Conservation (phyloP, 1,284 basidiomycete genomes). For the Ustilago sp. region DNA sequence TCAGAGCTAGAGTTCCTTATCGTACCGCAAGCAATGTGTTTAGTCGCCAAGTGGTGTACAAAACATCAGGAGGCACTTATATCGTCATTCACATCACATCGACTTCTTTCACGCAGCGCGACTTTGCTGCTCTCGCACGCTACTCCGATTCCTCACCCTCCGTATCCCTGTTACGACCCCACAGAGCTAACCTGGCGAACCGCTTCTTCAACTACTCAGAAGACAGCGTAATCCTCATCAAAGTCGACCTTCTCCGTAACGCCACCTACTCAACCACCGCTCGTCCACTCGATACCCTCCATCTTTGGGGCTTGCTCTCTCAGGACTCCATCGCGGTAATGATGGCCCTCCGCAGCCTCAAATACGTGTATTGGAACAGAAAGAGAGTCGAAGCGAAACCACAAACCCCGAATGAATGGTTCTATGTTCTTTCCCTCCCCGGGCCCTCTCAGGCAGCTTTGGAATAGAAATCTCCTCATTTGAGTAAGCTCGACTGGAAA, state of each 20-base stretch:
- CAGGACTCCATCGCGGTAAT: slow-evolving; percentile 1
- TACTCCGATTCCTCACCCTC: background rate
- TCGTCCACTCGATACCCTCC: slow-evolving; percentile 29
- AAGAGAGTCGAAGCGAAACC: slow-evolving; percentile 7
- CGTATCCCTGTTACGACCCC: background rate
- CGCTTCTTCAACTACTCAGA: slow-evolving; percentile 29
- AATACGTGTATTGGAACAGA: slow-evolving; percentile 38
- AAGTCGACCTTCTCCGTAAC: slow-evolving; percentile 41
- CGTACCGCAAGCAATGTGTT: background rate
- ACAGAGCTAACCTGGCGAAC: slow-evolving; percentile 11
- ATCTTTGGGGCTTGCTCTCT: slow-evolving; percentile 24
- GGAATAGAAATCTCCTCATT: slow-evolving; percentile 22
- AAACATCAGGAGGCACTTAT: slow-evolving; percentile 12
- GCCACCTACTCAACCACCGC: slow-evolving; percentile 35
- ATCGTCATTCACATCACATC: slow-evolving; percentile 18
- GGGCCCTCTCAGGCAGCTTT: slow-evolving; percentile 19
- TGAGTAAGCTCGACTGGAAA: slow-evolving; percentile 73
- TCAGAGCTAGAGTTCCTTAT: slow-evolving; percentile 4
- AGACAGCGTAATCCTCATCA: slow-evolving; percentile 30
- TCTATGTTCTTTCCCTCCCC: slow-evolving; percentile 18
- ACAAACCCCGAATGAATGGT: slow-evolving; percentile 10
- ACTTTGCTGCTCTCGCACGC: slow-evolving; percentile 25
- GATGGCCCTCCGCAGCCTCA: slow-evolving; percentile 25
- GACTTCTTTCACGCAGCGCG: slow-evolving; percentile 7
- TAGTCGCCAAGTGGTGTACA: slow-evolving; percentile 13